Base-by-base conservation (phyloP, 2,329 filamentous ascomycete genomes). In the Chalaropsis thielavioides region DNA sequence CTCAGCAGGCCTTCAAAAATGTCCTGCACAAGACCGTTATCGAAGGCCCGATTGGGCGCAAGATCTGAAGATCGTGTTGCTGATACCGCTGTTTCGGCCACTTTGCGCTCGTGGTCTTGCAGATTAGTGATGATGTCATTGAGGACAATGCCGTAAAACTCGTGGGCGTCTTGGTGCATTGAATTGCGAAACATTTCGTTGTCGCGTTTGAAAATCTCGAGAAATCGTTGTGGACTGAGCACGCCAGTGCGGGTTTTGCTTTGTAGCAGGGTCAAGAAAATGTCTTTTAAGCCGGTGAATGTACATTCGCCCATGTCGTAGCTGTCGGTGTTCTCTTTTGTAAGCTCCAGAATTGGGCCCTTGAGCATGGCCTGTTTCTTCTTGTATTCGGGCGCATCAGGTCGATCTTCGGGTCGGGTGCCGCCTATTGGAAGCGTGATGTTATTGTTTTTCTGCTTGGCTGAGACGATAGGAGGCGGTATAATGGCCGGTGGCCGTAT, bases 141-240 rank as follows among this genome's bases (percentile, higher is more conserved):
- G n/a, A 99, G 79, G 1, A 99, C 81, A 40, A 97, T 78, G 67
- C 95, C 95, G 70, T 97, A 84, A 70, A 99, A 99, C 73, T 99
- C 94, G 74, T 99, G 94, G 0, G 94, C 94, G 73, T 99, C 94
- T 73, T 99, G 94, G 74, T 99, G 94, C 89, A 96, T 96, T 3
- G 92, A 89, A 46, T 91, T 92, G 66, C 91, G 86, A 72, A 99
- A 99, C 87, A 96, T 92, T 74, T 99, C 94, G 73, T 99, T 95
- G 71, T 97, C 90, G 68, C 89, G 84, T 72, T 92, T 90, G 72
- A 99, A 85, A 31, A 96, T 92, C 72, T 99, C 92, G 43, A 99
- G 80, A 69, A 99, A 96, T 68, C 92, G 87, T 71, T 92, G 87
- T 1, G 94, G 94, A 71, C 92, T 95, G 51, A 97, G 81, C 11